A percentile compares a stretch with the other conserved stretches of the same genome.
Evolutionary conservation across 2,329 filamentous ascomycete species (phyloP).

Genomic region (Pseudofabraea citricarpa): DNA sequence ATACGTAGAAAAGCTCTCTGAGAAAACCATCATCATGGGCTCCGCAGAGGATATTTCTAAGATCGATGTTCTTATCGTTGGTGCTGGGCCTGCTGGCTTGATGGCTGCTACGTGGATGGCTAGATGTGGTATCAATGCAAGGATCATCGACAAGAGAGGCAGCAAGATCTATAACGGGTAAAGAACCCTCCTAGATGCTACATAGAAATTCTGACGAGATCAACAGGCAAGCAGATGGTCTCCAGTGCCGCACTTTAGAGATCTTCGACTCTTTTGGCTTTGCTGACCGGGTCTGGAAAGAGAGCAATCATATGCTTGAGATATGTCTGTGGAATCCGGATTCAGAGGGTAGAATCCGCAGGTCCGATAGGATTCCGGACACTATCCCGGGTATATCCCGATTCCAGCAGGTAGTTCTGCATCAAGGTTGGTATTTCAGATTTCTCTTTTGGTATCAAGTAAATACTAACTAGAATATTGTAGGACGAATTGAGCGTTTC

Average conservation of each 20-base stretch:
- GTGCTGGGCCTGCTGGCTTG: constrained; percentile 21
- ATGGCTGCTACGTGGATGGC: constrained; percentile 46
- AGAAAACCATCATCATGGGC: too few species aligned
- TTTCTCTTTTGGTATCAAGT: not conserved
- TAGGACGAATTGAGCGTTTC: constrained; percentile 56
- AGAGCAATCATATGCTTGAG: constrained; percentile 66
- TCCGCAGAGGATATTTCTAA: not conserved
- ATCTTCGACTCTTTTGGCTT: constrained; percentile 72
- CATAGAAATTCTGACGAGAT: not conserved
- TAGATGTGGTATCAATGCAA: constrained; percentile 40
- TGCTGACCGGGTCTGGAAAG: constrained; percentile 57
- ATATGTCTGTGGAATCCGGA: constrained; percentile 60
- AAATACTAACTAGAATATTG: not conserved
- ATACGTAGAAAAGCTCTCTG: too few species aligned
- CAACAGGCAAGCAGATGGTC: constrained; percentile 41
- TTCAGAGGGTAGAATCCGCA: constrained; percentile 47
- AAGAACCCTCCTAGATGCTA: not conserved
- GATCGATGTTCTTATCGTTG: not conserved
- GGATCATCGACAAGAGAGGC: constrained; percentile 41
- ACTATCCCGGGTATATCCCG: constrained; percentile 55
- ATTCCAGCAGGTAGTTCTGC: constrained; percentile 62
- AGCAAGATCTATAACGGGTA: constrained; percentile 26
- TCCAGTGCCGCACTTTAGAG: constrained; percentile 64
- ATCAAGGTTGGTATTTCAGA: constrained; percentile 48
- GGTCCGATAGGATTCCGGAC: constrained; percentile 58